Percentiles rank a stretch among this genome's conserved stretches.
Conservation (phyloP, 441 rosid genomes). For the Capsella rubella region DNA sequence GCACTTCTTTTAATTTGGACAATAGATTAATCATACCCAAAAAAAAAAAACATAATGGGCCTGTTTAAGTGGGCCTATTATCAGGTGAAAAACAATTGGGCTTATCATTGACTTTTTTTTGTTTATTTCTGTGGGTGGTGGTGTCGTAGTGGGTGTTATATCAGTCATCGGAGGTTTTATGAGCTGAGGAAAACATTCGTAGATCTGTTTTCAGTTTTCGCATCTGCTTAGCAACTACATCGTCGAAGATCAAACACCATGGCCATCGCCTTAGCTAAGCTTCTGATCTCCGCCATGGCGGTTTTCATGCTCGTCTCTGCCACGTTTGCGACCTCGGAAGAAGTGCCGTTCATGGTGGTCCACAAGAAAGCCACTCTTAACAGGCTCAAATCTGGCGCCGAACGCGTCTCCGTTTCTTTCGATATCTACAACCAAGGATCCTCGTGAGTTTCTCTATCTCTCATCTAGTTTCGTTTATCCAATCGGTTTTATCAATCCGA, state of each 20-base stretch:
- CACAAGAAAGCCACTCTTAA: conserved; percentile 89
- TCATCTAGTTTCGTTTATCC: neutral
- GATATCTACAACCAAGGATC: conserved; percentile 95
- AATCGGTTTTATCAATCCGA: neutral
- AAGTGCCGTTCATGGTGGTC: conserved; percentile 86
- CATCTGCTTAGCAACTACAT: conserved; percentile 28
- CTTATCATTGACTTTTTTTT: conserved; percentile 39
- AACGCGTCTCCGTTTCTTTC: conserved; percentile 77
- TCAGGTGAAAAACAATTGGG: neutral
- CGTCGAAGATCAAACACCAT: conserved; percentile 24
- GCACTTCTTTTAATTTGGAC: too few relatives aligned
- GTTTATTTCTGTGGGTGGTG: neutral
- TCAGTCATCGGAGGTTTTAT: conserved; percentile 35
- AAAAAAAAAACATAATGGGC: conserved; percentile 12
- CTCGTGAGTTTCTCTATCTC: conserved; percentile 55
- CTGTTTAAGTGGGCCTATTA: conserved; percentile 8
- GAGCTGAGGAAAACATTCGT: conserved; percentile 37
- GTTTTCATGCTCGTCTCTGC: conserved; percentile 55
- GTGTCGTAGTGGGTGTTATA: conserved; percentile 11
- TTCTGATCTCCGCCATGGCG: conserved; percentile 50
- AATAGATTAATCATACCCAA: too few relatives aligned
- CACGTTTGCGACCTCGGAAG: conserved; percentile 69
- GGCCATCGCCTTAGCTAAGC: conserved; percentile 34
- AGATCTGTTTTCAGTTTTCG: conserved; percentile 32
- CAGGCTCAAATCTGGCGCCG: conserved; percentile 84